A percentile compares a stretch with the other conserved stretches of the same genome.
These are phyloP conservation scores for Epichloe gansuensis DNA, from an alignment of 2,329 filamentous ascomycete species.

Conservation along the genomic window DNA sequence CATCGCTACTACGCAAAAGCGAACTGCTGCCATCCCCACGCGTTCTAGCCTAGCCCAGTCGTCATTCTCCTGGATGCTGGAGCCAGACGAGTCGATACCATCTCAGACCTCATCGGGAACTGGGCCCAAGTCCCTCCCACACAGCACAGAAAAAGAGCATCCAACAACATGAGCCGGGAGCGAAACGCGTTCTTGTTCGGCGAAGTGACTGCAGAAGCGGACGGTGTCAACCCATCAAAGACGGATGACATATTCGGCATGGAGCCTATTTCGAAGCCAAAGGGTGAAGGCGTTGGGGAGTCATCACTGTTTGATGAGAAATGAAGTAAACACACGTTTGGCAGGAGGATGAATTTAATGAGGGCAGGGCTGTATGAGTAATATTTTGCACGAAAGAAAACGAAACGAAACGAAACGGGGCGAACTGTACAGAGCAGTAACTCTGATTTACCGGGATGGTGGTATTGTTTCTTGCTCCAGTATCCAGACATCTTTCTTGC, in stretches of 20 bases:
- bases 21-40: conserved; percentile 37
- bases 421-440: too few species aligned
- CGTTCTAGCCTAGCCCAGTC: conserved; percentile 60
- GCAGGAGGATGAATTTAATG: neutral
- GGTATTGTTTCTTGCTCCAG: too few species aligned
- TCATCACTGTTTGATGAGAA: conserved; percentile 3
- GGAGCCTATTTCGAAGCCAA: conserved; percentile 31
- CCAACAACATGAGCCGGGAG: conserved; percentile 36
- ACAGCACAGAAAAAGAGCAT: conserved; percentile 28
- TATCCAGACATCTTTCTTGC: too few species aligned
- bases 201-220: conserved; percentile 29
- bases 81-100: conserved; percentile 32
- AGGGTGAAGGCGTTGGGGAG: conserved; percentile 5
- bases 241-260: conserved; percentile 43
- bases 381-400: neutral
- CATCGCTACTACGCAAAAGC: conserved; percentile 9
- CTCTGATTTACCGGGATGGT: too few species aligned
- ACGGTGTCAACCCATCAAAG: conserved; percentile 23
- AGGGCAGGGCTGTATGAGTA: neutral
- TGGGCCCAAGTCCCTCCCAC: conserved; percentile 18
- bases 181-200: conserved; percentile 50
- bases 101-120: conserved; percentile 12
- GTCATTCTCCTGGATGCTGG: conserved; percentile 70
- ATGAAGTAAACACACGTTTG: neutral
- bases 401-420: too few species aligned